Base-by-base conservation (phyloP, 1,284 basidiomycete species). In the Meripilus lineatus region DNA sequence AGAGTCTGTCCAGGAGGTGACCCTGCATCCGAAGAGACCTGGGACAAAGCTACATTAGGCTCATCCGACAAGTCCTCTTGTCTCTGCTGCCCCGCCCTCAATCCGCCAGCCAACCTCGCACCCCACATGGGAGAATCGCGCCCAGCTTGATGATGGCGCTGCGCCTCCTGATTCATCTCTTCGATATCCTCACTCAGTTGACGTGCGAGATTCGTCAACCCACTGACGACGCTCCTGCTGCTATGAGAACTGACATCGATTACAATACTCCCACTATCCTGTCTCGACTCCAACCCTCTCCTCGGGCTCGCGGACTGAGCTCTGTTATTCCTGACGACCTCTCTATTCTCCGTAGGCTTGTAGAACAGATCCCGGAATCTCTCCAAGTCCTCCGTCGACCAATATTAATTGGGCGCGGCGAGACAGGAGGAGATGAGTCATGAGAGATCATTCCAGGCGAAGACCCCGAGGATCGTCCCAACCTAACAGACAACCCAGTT, bases 311-410 rank as follows among this genome's bases (percentile, higher is more conserved):
- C 17, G 18, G 44, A 44, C 13, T 52, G 47, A 4, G 48, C 33
- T 17, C 50, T 50, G 2, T 49, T 47, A 28, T 50, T 48, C 13
- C 42, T 22, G 37, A 35, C 44, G 7, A 10, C 13, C 15, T 39
- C 42, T 23, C 45, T 45, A 32, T 53, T 48, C 6, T 48, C 54
- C 50, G 79, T 18, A 14, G 37, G 75, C 35, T 68, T 68, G 55
- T 83, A 86, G 62, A 88, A 88, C 10, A 88, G 65, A 54, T 86
- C 80, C 26, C 74, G 74, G 66, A 82, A 88, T 20, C 74, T 70
- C 21, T 84, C 80, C 4, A 87, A 67, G 50, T 85, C 82, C 45
- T 83, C 81, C 0, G 71, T 67, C 44, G 68, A 22, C 38, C 32
- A 14, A 75, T 74, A 30, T 30, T 30, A 33, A 84, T 53, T 1